A percentile compares a stretch with the other conserved stretches of the same genome.
Conservation (phyloP, 2,329 filamentous ascomycete species). For the Colletotrichum costaricense region DNA sequence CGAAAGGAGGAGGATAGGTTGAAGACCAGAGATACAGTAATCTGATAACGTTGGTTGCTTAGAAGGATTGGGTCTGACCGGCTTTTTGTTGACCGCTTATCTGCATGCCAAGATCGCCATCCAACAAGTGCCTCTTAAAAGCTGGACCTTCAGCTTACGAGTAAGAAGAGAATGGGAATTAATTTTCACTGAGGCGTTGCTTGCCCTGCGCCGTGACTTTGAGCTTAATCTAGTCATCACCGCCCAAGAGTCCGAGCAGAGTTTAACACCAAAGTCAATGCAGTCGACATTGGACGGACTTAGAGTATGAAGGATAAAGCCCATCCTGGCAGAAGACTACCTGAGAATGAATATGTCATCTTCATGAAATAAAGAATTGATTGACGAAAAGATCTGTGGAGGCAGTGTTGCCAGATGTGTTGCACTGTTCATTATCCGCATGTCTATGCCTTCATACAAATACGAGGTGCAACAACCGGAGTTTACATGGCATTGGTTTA, state of each 20-base stretch:
- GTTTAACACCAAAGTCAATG: neutral
- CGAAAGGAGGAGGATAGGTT: no score
- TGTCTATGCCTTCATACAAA: neutral
- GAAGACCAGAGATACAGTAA: no score
- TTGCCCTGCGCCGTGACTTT: neutral
- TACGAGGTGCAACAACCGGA: no score
- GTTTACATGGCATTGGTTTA: no score
- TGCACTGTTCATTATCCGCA: neutral
- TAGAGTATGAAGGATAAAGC: no score
- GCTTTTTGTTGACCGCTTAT: neutral
- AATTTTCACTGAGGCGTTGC: neutral
- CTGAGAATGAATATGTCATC: no score
- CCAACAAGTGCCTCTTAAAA: neutral
- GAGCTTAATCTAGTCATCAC: neutral
- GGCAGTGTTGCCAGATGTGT: no score
- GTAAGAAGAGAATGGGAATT: neutral
- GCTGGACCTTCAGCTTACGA: neutral
- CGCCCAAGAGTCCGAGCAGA: neutral
- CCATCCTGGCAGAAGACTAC: no score
- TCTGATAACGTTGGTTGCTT: neutral
- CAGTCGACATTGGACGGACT: no score
- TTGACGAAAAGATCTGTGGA: no score
- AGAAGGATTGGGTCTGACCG: neutral
- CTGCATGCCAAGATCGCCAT: neutral
- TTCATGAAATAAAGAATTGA: no score